Evolutionary conservation across 75 land plant species (phyloP), one percentile per base, ranked within the genome.

Genomic region (Adiantum capillusveneris): DNA sequence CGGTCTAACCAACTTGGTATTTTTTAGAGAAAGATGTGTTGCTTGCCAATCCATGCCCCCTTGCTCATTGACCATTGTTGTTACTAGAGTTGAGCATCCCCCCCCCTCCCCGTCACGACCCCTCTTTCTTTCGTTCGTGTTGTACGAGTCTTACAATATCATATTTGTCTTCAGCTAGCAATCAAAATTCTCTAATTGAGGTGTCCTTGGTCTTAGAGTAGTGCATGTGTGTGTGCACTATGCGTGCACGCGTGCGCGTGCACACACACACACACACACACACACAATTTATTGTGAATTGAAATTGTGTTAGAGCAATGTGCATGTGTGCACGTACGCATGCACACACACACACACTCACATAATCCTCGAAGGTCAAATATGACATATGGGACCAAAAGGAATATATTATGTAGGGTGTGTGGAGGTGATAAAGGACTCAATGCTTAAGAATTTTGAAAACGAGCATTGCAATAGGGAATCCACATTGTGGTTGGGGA

Each of bases 231-330:
- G 17, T 14, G 17, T 46, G 49, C 49, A 17, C 49, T 39, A n/a
- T 20, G n/a, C 49, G 17, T 46, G n/a, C 49, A 7, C 49, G 14
- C 37, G 3, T 9, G 9, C 9, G 37, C 49, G 14, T 14, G 14
- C 17, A 46, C 49, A 46, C 49, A 46, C 17, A 46, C 49, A 46
- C 49, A 46, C 49, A 46, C 49, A 46, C 17, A 17, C 49, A 46
- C 49, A 46, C 17, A 46, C 49, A n/a, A n/a, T n/a, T n/a, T n/a
- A n/a, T n/a, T n/a, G n/a, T n/a, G n/a, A n/a, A n/a, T n/a, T n/a
- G n/a, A n/a, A n/a, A n/a, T n/a, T n/a, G n/a, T n/a, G n/a, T n/a
- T 20, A 46, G 2, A 46, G 12, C 5, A 5, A 46, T 20, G 14
- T 17, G 14, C 21, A 46, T 17, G 17, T 17, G 17, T 17, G 17